Base-by-base conservation (phyloP, 2,329 filamentous ascomycete species). In the Beauveria caledonica region DNA sequence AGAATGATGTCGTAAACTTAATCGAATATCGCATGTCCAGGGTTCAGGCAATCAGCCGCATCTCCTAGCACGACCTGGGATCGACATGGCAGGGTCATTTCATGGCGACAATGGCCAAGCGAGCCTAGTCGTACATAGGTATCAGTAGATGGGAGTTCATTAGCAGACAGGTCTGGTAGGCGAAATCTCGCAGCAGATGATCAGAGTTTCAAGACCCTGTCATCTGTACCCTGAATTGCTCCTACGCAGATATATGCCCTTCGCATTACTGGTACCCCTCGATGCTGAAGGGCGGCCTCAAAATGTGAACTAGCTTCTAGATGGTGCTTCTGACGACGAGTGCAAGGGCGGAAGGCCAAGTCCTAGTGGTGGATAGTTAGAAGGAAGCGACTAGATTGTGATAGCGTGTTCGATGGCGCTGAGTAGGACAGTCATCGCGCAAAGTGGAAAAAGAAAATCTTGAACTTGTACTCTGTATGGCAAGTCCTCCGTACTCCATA, bases 121-220 rank as follows among this genome's bases (percentile, higher is more conserved):
- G 5, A 36, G 13, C 33, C 33, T 5, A 15, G 11, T 36, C 5
- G 11, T 10, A 36, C 3, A 4, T 23, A 23, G 23, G 3, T 4
- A 3, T 3, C 3, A 5, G 33, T 36, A 36, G 33, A 36, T 36
- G 6, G 0, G 33, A 36, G 33, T 36, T 36, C 33, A 36, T 48
- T 7, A 21, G 42, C 42, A 52, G 33, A 33, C 42, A 39, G 53
- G 42, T n/a, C 6, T 33, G 8, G 19, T 17, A 36, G 23, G 39
- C 53, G 33, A 51, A 50, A 58, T 58, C 46, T 58, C 36, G 56
- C 46, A 51, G 56, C 9, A 44, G 46, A 51, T 17, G 39, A 58
- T 58, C 56, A 42, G 13, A 8, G 46, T 23, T 17, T 25, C 15
- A 17, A 8, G 7, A 13, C 39, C 48, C 29, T 44, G n/a, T n/a